phyloP scores from a whole-genome alignment of 305 asterid species.

The Plantago coronopus region DNA sequence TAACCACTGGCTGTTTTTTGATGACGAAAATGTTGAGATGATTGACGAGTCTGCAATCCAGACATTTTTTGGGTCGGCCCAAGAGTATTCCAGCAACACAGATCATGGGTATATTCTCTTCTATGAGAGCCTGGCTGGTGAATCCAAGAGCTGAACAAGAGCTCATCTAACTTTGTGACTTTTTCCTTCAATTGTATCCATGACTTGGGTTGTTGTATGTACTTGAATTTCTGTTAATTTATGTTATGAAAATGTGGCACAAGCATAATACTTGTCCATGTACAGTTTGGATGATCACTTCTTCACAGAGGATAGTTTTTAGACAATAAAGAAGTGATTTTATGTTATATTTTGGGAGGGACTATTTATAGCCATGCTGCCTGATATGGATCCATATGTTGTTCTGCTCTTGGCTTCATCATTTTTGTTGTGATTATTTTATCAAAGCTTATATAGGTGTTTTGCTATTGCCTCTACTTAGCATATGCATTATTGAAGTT shows the following conservation, averaged over 20 bases:
- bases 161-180: constrained; percentile 17
- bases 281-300: constrained; percentile 25
- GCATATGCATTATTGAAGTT: neutral
- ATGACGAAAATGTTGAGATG: constrained; percentile 84
- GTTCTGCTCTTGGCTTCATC: neutral
- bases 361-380: neutral
- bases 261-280: constrained; percentile 27
- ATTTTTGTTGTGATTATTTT: too few relatives aligned
- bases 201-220: constrained; percentile 10
- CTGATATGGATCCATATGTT: neutral
- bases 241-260: constrained; percentile 20
- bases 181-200: constrained; percentile 1
- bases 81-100: constrained; percentile 73
- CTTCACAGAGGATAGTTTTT: constrained; percentile 15
- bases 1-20: constrained; percentile 83
- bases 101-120: constrained; percentile 86
- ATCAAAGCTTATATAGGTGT: too few relatives aligned
- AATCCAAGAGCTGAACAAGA: constrained; percentile 32
- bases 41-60: constrained; percentile 74
- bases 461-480: too few relatives aligned
- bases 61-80: constrained; percentile 77
- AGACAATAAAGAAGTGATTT: constrained; percentile 26
- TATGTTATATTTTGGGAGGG: constrained; percentile 7
- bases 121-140: constrained; percentile 53
- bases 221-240: constrained; percentile 5